Conservation (phyloP, 805 yeast species). For the Nakazawaea ernobii region DNA sequence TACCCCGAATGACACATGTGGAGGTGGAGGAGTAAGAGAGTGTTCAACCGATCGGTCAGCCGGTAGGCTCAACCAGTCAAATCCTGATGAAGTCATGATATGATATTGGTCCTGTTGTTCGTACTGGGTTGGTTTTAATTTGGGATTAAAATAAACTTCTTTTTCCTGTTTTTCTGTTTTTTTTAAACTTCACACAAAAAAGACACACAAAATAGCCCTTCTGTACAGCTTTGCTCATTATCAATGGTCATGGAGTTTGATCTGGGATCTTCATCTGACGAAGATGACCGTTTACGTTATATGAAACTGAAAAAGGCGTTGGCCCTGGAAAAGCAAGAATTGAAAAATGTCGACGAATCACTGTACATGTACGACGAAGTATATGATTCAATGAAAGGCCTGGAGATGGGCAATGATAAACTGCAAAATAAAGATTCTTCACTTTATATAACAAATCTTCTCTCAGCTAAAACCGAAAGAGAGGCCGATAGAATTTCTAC, state of each 20-base stretch:
- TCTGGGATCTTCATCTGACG: constrained; percentile 5
- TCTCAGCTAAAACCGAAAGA: constrained; percentile 38
- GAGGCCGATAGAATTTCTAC: constrained; percentile 39
- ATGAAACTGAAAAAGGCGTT: constrained; percentile 4
- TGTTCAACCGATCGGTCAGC: constrained; percentile 16
- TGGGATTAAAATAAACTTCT: not conserved
- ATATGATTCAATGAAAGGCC: constrained; percentile 34
- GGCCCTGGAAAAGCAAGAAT: not conserved
- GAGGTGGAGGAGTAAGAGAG: constrained; percentile 31
- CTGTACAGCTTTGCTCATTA: no score
- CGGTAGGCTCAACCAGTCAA: constrained; percentile 48
- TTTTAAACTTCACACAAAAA: not conserved
- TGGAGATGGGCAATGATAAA: constrained; percentile 15
- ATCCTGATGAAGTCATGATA: constrained; percentile 31
- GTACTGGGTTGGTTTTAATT: not conserved
- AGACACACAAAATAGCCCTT: no score
- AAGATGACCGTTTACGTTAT: not conserved
- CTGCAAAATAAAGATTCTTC: constrained; percentile 13
- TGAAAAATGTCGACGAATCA: constrained; percentile 14
- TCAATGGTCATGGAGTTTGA: constrained; percentile 6
- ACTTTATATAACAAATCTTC: constrained; percentile 33
- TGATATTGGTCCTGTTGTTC: not conserved
- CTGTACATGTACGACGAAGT: constrained; percentile 41
- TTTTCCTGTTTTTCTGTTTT: constrained; percentile 1
- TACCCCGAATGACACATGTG: constrained; percentile 46